phyloP scores from a whole-genome alignment of 2,329 filamentous ascomycete genomes.

The Cryoendolithus antarcticus region DNA sequence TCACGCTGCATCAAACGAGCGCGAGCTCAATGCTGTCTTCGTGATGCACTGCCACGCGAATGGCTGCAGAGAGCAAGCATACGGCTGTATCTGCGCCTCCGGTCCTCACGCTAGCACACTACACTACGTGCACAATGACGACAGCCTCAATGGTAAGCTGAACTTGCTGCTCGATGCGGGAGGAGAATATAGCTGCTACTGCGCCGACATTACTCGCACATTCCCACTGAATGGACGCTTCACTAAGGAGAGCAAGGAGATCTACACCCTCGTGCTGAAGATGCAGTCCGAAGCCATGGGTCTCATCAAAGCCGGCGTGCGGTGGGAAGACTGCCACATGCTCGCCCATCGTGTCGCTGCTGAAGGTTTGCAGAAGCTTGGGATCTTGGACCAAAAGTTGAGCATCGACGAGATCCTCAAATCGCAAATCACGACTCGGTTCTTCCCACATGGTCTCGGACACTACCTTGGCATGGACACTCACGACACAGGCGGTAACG shows the following conservation, averaged over 20 bases:
- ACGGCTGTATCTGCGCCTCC: conserved; percentile 72
- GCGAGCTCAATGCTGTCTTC: conserved; percentile 72
- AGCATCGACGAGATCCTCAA: conserved; percentile 32
- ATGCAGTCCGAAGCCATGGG: conserved; percentile 76
- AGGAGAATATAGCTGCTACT: conserved; percentile 39
- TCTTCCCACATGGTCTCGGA: conserved; percentile 40
- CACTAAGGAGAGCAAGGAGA: conserved; percentile 52
- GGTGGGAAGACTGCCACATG: conserved; percentile 72
- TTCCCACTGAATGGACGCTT: conserved; percentile 69
- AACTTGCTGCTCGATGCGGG: conserved; percentile 79
- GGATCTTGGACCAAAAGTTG: conserved; percentile 44
- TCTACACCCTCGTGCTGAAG: conserved; percentile 53
- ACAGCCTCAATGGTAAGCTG: conserved; percentile 56
- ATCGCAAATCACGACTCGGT: conserved; percentile 33
- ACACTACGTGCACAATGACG: conserved; percentile 74
- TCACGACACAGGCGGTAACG: conserved; percentile 37
- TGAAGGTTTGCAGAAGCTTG: conserved; percentile 61
- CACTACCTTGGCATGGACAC: conserved; percentile 43
- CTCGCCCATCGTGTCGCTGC: conserved; percentile 73
- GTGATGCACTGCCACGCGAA: conserved; percentile 61
- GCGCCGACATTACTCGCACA: conserved; percentile 61
- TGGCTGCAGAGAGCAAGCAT: conserved; percentile 72
- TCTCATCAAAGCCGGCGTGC: conserved; percentile 58
- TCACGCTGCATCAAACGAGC: conserved; percentile 58
- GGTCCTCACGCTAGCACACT: conserved; percentile 73